Conservation (phyloP, 768 basidiomycete genomes). For the Termitomyces sp. region DNA sequence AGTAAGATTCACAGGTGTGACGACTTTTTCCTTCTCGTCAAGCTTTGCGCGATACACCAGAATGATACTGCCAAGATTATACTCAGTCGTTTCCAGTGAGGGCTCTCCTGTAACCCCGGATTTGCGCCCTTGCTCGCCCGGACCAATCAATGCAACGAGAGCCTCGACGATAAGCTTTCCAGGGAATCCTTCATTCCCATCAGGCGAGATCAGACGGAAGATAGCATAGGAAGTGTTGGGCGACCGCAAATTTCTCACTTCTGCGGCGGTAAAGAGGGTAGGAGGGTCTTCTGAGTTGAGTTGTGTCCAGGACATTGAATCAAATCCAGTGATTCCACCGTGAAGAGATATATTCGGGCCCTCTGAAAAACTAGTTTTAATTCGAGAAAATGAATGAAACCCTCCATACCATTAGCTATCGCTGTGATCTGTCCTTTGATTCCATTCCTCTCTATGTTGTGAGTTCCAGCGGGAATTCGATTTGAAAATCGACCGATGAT, state of each 20-base stretch:
- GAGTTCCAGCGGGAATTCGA: conserved; percentile 60
- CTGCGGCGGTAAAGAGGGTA: conserved; percentile 54
- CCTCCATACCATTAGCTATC: conserved; percentile 36
- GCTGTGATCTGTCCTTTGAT: conserved; percentile 45
- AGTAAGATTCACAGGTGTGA: conserved; percentile 75
- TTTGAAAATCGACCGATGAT: conserved; percentile 74
- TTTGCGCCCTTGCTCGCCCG: conserved; percentile 29
- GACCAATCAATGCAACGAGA: conserved; percentile 45
- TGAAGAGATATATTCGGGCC: conserved; percentile 61
- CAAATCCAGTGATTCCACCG: conserved; percentile 67
- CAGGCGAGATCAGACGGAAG: conserved; percentile 54
- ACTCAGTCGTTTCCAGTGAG: conserved; percentile 30
- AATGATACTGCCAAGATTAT: conserved; percentile 60
- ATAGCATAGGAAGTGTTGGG: conserved; percentile 38
- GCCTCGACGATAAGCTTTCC: conserved; percentile 61
- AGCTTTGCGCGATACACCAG: conserved; percentile 70
- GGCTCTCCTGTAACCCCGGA: conserved; percentile 18
- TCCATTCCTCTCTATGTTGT: conserved; percentile 51
- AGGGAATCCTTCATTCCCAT: conserved; percentile 72
- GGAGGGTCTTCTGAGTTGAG: conserved; percentile 36
- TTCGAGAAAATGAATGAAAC: neutral
- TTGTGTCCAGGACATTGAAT: conserved; percentile 50
- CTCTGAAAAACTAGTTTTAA: conserved; percentile 29
- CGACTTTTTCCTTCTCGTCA: conserved; percentile 40
- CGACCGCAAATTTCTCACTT: conserved; percentile 41